Evolutionary conservation across 495 filamentous ascomycete species (phyloP).

Genomic region (Rusavskia elegans): DNA sequence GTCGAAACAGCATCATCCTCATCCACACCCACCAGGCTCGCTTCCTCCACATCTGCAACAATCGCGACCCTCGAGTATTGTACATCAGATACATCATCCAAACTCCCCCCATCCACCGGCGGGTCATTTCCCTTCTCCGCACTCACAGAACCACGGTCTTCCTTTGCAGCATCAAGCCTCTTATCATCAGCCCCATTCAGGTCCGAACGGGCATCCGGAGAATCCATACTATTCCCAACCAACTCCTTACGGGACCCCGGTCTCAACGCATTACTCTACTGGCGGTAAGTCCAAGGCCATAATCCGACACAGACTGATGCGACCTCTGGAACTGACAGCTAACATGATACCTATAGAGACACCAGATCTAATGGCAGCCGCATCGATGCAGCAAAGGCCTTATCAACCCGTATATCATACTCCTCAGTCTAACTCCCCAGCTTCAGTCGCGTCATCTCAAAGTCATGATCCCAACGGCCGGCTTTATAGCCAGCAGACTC

Average conservation of each 20-base stretch:
- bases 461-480: slow-evolving; percentile 74
- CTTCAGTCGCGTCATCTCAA: slow-evolving; percentile 85
- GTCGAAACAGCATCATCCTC: slow-evolving; percentile 26
- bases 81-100: slow-evolving; percentile 38
- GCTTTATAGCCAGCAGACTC: slow-evolving; percentile 67
- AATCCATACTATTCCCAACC: slow-evolving; percentile 56
- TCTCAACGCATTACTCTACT: slow-evolving; percentile 56
- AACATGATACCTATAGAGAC: slow-evolving; percentile 37
- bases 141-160: slow-evolving; percentile 26
- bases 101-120: slow-evolving; percentile 29
- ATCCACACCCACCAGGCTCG: slow-evolving; percentile 26
- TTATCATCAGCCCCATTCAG: slow-evolving; percentile 34
- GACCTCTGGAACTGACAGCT: background rate
- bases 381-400: slow-evolving; percentile 63
- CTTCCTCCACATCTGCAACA: slow-evolving; percentile 42
- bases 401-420: slow-evolving; percentile 95
- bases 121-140: slow-evolving; percentile 41
- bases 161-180: slow-evolving; percentile 27
- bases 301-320: too few relatives aligned
- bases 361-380: slow-evolving; percentile 85
- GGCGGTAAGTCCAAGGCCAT: slow-evolving; percentile 48
- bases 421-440: slow-evolving; percentile 87
- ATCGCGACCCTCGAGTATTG: slow-evolving; percentile 46
- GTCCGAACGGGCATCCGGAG: slow-evolving; percentile 40
- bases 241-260: slow-evolving; percentile 56